These are phyloP conservation scores for Eremochloa ophiuroides DNA, from an alignment of 176 grass and related monocot genomes.

Conservation along the genomic window DNA sequence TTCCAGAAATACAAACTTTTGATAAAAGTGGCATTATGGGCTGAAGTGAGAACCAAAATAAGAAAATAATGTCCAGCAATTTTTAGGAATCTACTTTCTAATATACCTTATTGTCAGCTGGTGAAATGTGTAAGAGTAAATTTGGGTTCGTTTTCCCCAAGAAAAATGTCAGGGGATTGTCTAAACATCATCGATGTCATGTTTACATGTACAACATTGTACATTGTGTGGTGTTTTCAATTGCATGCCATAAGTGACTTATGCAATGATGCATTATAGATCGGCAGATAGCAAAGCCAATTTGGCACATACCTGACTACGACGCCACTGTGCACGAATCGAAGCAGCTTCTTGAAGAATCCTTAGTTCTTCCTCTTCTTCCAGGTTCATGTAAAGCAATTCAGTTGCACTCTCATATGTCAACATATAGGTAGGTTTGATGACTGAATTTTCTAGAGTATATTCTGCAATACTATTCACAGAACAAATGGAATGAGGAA, in stretches of 20 bases:
- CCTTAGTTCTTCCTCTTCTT: slow-evolving; percentile 86
- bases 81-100: background rate
- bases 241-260: background rate
- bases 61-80: slow-evolving; percentile 2
- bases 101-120: background rate
- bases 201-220: background rate
- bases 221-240: background rate
- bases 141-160: background rate
- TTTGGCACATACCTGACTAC: slow-evolving; percentile 35
- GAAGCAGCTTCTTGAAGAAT: slow-evolving; percentile 85
- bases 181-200: background rate
- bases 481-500: slow-evolving; percentile 23
- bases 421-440: slow-evolving; percentile 96
- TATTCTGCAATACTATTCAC: slow-evolving; percentile 85
- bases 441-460: slow-evolving; percentile 75
- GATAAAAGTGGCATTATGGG: background rate
- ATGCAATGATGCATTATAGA: slow-evolving; percentile 6
- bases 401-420: slow-evolving; percentile 95
- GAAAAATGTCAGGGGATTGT: background rate
- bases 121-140: background rate
- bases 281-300: background rate
- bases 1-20: slow-evolving; percentile 6
- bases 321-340: slow-evolving; percentile 67
- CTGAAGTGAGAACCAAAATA: background rate
- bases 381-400: slow-evolving; percentile 81